These are phyloP conservation scores for Picea glauca DNA, from an alignment of 75 land plant species.

Conservation along the genomic window DNA sequence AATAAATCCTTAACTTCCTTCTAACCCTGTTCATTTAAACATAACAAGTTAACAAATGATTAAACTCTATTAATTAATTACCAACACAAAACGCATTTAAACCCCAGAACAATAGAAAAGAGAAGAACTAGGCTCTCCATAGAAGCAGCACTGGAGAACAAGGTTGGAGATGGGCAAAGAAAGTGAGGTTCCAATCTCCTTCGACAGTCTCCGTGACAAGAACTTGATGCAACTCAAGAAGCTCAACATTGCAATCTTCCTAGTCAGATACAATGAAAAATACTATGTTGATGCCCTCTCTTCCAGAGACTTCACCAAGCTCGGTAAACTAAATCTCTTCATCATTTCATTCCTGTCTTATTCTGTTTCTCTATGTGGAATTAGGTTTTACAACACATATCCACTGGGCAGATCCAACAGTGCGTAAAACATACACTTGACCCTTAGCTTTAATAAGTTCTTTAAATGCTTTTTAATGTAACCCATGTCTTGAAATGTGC, in stretches of 20 bases:
- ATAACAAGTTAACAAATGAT: no score
- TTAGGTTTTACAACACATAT: background rate
- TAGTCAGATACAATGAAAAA: constrained; percentile 92
- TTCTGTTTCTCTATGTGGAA: background rate
- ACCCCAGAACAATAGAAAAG: constrained; percentile 1
- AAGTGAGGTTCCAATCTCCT: constrained; percentile 44
- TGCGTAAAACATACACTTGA: no score
- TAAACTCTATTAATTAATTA: no score
- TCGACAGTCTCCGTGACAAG: constrained; percentile 93
- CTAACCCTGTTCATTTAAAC: no score
- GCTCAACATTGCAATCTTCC: constrained; percentile 92
- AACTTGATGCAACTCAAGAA: constrained; percentile 97
- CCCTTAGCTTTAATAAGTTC: background rate
- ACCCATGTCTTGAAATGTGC: background rate
- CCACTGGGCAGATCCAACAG: background rate
- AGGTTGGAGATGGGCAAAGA: constrained; percentile 23
- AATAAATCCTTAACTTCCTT: no score
- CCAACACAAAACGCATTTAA: no score
- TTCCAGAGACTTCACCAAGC: constrained; percentile 92
- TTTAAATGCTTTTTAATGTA: background rate
- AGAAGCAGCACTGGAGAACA: constrained; percentile 9
- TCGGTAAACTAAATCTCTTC: constrained; percentile 42
- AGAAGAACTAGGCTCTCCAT: constrained; percentile 7
- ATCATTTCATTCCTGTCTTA: background rate
- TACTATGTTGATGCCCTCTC: constrained; percentile 92